Percentiles rank a stretch among this genome's conserved stretches.
Conservation (phyloP, 306 rosid genomes). For the Ormosia semicastrata region DNA sequence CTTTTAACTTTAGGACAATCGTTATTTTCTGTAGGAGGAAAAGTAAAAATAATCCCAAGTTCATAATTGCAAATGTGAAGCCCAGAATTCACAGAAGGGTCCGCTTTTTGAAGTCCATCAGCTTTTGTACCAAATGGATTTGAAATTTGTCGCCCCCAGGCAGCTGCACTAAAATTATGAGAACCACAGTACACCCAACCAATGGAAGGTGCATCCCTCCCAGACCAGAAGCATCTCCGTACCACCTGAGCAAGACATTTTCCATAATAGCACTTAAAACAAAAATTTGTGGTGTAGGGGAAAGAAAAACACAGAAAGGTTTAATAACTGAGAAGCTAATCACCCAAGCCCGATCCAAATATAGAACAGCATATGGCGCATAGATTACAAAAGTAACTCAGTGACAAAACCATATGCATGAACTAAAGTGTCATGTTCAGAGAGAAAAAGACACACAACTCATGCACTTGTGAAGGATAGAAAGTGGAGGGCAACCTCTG, state of each 20-base stretch:
- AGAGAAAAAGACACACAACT: background rate
- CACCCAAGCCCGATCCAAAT: conserved; percentile 12
- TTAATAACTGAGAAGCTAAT: background rate
- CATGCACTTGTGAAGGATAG: background rate
- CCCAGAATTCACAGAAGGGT: conserved; percentile 37
- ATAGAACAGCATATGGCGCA: background rate
- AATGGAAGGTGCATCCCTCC: conserved; percentile 39
- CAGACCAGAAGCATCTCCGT: conserved; percentile 65
- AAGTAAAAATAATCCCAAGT: conserved; percentile 77
- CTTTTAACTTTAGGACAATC: conserved; percentile 20
- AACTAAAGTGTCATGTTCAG: background rate
- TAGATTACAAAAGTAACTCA: conserved; percentile 1
- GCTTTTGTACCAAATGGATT: conserved; percentile 38
- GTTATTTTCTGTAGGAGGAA: conserved; percentile 49
- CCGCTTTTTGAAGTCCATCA: conserved; percentile 35
- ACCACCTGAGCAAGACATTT: conserved; percentile 53
- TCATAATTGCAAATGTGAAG: conserved; percentile 86
- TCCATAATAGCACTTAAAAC: background rate
- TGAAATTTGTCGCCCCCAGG: conserved; percentile 73
- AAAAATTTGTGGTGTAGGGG: background rate
- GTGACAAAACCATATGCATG: background rate
- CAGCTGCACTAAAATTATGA: conserved; percentile 87
- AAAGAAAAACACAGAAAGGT: background rate
- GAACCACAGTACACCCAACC: conserved; percentile 93
- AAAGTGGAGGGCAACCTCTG: background rate